Percentiles rank a stretch among this genome's conserved stretches.
These are phyloP conservation scores for Prosopis cineraria DNA, from an alignment of 306 rosid genomes.

Conservation along the genomic window DNA sequence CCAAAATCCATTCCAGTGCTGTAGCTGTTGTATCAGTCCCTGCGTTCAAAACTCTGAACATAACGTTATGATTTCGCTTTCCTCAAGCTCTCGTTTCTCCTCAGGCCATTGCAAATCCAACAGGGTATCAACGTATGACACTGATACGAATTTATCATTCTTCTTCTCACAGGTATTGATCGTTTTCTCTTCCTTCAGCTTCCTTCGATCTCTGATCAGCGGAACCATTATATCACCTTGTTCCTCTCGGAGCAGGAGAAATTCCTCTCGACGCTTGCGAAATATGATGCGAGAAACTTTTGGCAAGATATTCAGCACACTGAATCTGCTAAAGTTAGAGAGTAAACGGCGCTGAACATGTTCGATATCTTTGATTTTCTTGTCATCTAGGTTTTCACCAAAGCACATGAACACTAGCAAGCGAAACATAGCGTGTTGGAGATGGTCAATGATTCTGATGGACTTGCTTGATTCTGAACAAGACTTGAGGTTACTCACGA, in stretches of 20 bases:
- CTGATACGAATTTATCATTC: neutral
- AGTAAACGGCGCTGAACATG: no score
- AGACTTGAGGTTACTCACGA: no score
- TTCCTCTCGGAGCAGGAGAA: neutral
- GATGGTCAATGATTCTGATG: no score
- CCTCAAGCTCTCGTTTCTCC: neutral
- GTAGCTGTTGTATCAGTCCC: neutral
- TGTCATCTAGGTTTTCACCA: no score
- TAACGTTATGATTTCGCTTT: neutral
- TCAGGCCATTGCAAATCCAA: neutral
- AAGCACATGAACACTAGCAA: no score
- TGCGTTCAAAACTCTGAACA: neutral
- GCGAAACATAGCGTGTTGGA: no score
- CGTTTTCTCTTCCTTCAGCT: neutral
- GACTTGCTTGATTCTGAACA: no score
- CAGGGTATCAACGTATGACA: neutral
- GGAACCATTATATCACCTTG: neutral
- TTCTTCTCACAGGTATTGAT: neutral
- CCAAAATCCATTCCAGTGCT: neutral
- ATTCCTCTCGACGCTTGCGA: neutral
- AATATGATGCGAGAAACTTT: no score
- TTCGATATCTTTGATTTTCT: no score
- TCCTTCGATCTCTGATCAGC: neutral
- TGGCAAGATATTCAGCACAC: no score
- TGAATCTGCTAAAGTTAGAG: no score